Percentiles rank a stretch among this genome's conserved stretches.
Conservation (phyloP, 2,329 filamentous ascomycete genomes). For the Trichoderma sp. region DNA sequence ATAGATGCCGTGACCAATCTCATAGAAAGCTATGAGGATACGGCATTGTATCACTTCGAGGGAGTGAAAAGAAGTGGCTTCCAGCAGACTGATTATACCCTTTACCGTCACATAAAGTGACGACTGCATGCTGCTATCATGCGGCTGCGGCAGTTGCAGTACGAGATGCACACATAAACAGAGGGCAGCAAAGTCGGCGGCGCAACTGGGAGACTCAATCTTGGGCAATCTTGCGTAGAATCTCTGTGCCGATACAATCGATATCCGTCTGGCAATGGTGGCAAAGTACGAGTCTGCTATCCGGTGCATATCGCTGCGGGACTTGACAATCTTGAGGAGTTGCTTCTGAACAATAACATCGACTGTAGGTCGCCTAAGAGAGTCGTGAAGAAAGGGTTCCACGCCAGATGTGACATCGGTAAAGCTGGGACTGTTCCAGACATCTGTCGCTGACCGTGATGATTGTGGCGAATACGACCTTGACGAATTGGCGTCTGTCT, state of each 20-base stretch:
- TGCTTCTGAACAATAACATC: background rate
- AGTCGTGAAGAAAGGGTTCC: background rate
- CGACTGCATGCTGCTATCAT: background rate
- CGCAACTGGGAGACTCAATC: background rate
- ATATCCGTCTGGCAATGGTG: background rate
- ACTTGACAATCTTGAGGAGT: background rate
- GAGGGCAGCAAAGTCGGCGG: background rate
- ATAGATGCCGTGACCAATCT: background rate
- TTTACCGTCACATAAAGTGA: background rate
- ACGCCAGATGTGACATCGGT: background rate
- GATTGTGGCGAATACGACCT: background rate
- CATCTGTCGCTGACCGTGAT: background rate
- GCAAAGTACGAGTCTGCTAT: background rate
- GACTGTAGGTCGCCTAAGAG: background rate
- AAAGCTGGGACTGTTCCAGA: background rate
- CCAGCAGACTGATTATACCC: background rate
- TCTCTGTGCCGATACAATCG: background rate
- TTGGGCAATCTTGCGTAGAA: background rate
- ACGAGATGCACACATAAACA: background rate
- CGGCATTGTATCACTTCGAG: background rate
- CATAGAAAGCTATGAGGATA: background rate
- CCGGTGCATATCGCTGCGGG: background rate
- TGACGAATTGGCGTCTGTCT: background rate
- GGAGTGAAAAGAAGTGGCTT: background rate
- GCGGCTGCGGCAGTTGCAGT: background rate